phyloP scores from a whole-genome alignment of 176 grass and related monocot genomes.

The Carex scoparia region DNA sequence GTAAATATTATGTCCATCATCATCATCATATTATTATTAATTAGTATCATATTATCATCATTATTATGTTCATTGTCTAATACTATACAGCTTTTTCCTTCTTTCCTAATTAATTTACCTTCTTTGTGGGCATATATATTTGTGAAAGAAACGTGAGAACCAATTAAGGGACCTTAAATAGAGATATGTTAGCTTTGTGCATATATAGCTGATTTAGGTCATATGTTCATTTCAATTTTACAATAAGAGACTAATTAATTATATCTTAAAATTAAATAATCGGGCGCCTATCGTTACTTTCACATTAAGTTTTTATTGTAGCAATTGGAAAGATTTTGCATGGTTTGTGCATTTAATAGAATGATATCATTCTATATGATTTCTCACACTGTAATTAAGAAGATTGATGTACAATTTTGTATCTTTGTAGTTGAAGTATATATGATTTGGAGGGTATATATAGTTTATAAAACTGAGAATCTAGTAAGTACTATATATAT shows the following conservation, averaged over 20 bases:
- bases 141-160: constrained; percentile 68
- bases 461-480: neutral
- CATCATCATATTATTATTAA: neutral
- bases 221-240: constrained; percentile 26
- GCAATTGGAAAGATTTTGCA: neutral
- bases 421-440: neutral
- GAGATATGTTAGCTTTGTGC: constrained; percentile 21
- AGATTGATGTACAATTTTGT: neutral
- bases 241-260: neutral
- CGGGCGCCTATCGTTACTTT: neutral
- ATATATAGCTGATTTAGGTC: constrained; percentile 20
- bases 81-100: neutral
- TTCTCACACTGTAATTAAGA: neutral
- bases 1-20: too few species aligned
- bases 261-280: neutral
- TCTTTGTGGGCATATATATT: neutral
- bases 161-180: constrained; percentile 30
- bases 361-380: too few species aligned
- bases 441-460: neutral
- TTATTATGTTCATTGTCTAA: neutral
- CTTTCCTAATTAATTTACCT: neutral
- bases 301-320: neutral
- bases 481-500: too few species aligned
- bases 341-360: neutral
- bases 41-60: neutral